phyloP scores from a whole-genome alignment of 768 basidiomycete species.

The Cystoderma amianthinum region DNA sequence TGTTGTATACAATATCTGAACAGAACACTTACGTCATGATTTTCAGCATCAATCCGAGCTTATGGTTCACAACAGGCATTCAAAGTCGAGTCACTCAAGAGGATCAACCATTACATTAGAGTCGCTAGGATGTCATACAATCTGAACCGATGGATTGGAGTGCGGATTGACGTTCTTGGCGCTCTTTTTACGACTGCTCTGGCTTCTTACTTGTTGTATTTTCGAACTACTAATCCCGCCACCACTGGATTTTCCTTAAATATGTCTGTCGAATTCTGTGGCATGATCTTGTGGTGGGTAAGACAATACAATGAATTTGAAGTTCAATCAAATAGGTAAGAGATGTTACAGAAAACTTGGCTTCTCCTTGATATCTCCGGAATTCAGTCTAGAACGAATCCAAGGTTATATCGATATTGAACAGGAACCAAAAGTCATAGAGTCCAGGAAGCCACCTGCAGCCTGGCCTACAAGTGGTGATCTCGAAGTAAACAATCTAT shows the following conservation, averaged over 20 bases:
- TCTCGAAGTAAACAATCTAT: constrained; percentile 42
- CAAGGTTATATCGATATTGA: constrained; percentile 51
- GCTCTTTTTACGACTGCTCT: neutral
- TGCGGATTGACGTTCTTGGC: constrained; percentile 49
- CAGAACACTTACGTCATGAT: no score
- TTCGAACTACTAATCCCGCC: constrained; percentile 21
- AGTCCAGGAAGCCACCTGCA: constrained; percentile 42
- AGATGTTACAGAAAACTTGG: neutral
- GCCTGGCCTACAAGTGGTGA: constrained; percentile 56
- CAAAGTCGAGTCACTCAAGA: constrained; percentile 35
- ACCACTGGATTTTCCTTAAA: constrained; percentile 50
- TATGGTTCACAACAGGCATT: constrained; percentile 54
- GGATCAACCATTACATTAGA: constrained; percentile 48
- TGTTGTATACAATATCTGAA: no score
- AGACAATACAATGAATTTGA: constrained; percentile 2
- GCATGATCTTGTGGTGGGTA: constrained; percentile 3
- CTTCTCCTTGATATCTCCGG: neutral
- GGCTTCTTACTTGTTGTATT: constrained; percentile 4
- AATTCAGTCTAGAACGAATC: constrained; percentile 50
- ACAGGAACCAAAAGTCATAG: constrained; percentile 34
- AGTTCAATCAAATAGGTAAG: constrained; percentile 3
- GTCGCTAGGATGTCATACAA: constrained; percentile 43
- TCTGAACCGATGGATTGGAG: constrained; percentile 38
- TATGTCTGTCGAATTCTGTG: constrained; percentile 34
- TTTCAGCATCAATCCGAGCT: constrained; percentile 55